phyloP scores from a whole-genome alignment of 176 grass and related monocot species.

The Urochloa ruziziensis region DNA sequence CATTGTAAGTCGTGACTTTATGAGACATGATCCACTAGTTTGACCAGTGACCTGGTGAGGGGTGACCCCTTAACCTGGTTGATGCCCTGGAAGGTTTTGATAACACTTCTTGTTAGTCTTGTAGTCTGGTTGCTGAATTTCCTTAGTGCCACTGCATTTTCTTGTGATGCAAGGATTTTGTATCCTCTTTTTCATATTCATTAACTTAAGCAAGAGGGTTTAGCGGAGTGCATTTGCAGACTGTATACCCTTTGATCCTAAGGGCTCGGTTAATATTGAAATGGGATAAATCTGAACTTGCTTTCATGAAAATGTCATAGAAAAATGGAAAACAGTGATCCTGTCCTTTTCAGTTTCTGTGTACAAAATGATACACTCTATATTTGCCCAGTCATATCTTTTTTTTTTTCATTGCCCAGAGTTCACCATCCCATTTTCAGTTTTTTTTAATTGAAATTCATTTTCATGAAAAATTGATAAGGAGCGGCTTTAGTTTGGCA shows the following conservation, averaged over 20 bases:
- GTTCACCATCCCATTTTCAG: neutral
- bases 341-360: too few relatives aligned
- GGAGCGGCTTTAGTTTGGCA: conserved; percentile 1
- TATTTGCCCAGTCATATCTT: neutral
- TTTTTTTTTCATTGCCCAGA: neutral
- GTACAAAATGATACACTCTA: neutral
- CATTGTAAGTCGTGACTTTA: too few relatives aligned
- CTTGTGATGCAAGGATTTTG: neutral
- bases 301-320: neutral
- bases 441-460: neutral
- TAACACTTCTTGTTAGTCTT: neutral
- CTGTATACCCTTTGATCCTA: neutral
- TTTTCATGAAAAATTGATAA: neutral
- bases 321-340: neutral
- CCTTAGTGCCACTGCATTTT: neutral
- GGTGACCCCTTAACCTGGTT: neutral
- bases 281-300: neutral
- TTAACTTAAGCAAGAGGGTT: neutral
- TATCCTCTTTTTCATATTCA: neutral
- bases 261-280: neutral
- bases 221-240: neutral
- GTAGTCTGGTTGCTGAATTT: neutral
- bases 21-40: neutral
- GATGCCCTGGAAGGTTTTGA: neutral
- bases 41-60: neutral